Percentiles rank a stretch among this genome's conserved stretches.
Evolutionary conservation across 495 filamentous ascomycete genomes (phyloP).

Genomic region (Parathielavia hyrcaniae): DNA sequence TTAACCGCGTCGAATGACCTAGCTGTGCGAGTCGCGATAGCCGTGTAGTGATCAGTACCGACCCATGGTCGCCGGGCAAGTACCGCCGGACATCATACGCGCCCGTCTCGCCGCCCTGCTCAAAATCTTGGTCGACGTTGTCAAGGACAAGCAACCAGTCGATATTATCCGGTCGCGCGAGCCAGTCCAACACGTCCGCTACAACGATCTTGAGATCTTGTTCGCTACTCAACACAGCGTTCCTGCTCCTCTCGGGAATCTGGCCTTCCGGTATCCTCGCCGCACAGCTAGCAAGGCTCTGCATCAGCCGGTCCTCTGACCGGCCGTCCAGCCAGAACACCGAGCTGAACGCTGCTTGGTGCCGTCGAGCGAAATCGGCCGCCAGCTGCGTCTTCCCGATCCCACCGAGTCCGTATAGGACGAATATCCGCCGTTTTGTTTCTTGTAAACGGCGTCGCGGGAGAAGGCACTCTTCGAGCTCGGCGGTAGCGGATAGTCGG

Average conservation of each 20-base stretch:
- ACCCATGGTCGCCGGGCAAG: slow-evolving; percentile 37
- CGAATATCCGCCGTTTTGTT: slow-evolving; percentile 17
- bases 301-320: slow-evolving; percentile 31
- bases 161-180: slow-evolving; percentile 31
- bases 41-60: slow-evolving; percentile 39
- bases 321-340: slow-evolving; percentile 31
- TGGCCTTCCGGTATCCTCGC: slow-evolving; percentile 28
- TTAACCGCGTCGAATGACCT: slow-evolving; percentile 13
- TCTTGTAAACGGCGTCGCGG: slow-evolving; percentile 7
- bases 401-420: slow-evolving; percentile 26
- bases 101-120: slow-evolving; percentile 25
- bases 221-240: slow-evolving; percentile 12
- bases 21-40: slow-evolving; percentile 17
- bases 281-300: slow-evolving; percentile 29
- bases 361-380: slow-evolving; percentile 20
- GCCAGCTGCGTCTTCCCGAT: slow-evolving; percentile 29
- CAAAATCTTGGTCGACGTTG: slow-evolving; percentile 36
- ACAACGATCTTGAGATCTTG: slow-evolving; percentile 28
- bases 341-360: slow-evolving; percentile 21
- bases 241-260: slow-evolving; percentile 19
- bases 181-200: slow-evolving; percentile 33
- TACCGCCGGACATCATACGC: slow-evolving; percentile 35
- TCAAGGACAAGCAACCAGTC: slow-evolving; percentile 40
- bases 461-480: slow-evolving; percentile 18
- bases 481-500: slow-evolving; percentile 13